These are phyloP conservation scores for Botryosphaeria dothidea DNA, from an alignment of 2,329 filamentous ascomycete genomes.

Conservation along the genomic window DNA sequence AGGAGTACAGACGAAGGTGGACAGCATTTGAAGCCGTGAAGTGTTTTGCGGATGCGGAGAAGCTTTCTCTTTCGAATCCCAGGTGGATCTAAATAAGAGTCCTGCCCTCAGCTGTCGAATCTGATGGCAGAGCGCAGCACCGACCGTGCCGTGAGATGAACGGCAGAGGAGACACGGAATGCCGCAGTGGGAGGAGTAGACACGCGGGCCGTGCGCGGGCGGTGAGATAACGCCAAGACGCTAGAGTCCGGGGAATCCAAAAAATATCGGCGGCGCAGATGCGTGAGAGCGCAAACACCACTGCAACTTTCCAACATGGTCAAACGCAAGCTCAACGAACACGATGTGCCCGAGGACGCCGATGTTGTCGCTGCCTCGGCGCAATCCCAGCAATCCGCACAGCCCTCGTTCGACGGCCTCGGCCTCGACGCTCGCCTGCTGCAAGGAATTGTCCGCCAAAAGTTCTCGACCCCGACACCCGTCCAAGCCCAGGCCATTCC, in stretches of 20 bases:
- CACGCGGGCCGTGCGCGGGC: constrained; percentile 1
- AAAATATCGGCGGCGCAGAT: constrained; percentile 8
- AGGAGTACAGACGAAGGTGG: no score
- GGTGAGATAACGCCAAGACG: constrained; percentile 4
- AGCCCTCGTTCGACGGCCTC: constrained; percentile 66
- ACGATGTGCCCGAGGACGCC: constrained; percentile 45
- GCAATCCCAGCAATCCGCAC: neutral
- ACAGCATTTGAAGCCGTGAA: no score
- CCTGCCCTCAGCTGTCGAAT: no score
- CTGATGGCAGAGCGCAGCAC: no score
- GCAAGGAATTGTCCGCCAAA: constrained; percentile 80
- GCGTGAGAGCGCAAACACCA: neutral
- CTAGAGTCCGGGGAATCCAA: constrained; percentile 1
- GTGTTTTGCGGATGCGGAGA: no score
- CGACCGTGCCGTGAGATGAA: neutral
- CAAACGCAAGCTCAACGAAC: constrained; percentile 54
- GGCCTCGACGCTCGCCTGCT: constrained; percentile 82
- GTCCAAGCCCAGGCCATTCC: constrained; percentile 89
- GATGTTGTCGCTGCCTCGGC: constrained; percentile 2
- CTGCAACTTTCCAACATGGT: neutral
- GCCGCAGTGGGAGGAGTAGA: neutral
- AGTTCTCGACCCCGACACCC: constrained; percentile 82
- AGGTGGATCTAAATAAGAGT: no score
- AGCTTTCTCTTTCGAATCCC: no score
- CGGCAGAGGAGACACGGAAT: neutral